A percentile compares a stretch with the other conserved stretches of the same genome.
These are phyloP conservation scores for Smithsoniella earleae DNA, from an alignment of 163 green algal genomes.

Conservation along the genomic window DNA sequence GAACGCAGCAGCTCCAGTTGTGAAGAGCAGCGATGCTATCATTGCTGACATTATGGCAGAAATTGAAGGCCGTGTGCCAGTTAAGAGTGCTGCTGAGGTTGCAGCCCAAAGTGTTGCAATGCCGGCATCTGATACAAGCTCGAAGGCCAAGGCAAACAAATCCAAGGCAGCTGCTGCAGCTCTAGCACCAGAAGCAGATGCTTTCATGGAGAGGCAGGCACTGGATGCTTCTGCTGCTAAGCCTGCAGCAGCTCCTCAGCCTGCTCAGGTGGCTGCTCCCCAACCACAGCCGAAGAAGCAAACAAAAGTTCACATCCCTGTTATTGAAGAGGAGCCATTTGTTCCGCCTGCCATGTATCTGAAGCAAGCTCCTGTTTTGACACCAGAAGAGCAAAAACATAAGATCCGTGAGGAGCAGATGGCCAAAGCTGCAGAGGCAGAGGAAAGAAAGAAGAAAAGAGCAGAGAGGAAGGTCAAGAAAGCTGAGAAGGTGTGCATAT, in stretches of 20 bases:
- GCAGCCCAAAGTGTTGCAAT: slow-evolving; percentile 11
- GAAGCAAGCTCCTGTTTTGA: neutral
- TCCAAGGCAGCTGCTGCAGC: slow-evolving; percentile 5
- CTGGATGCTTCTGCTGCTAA: neutral
- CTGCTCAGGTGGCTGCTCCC: neutral
- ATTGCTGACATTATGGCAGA: slow-evolving; percentile 28
- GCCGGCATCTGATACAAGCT: neutral
- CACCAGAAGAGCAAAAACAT: neutral
- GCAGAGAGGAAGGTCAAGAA: slow-evolving; percentile 18
- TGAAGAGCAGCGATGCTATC: slow-evolving; percentile 3
- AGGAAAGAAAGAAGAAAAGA: slow-evolving; percentile 8
- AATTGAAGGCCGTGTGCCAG: slow-evolving; percentile 11
- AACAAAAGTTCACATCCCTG: neutral
- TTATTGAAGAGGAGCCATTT: slow-evolving; percentile 25
- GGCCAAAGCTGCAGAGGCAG: slow-evolving; percentile 17
- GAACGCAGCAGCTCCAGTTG: neutral
- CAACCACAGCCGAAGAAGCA: neutral
- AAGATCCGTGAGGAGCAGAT: slow-evolving; percentile 21
- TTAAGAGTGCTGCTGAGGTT: slow-evolving; percentile 13
- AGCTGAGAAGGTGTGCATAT: slow-evolving; percentile 12
- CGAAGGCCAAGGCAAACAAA: neutral
- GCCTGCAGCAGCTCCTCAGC: neutral
- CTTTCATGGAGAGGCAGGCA: neutral
- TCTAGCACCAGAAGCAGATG: slow-evolving; percentile 5
- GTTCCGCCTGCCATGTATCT: slow-evolving; percentile 16